These are phyloP conservation scores for Climacium dendroides DNA, from an alignment of 225 moss, liverwort and hornwort genomes.

Conservation along the genomic window DNA sequence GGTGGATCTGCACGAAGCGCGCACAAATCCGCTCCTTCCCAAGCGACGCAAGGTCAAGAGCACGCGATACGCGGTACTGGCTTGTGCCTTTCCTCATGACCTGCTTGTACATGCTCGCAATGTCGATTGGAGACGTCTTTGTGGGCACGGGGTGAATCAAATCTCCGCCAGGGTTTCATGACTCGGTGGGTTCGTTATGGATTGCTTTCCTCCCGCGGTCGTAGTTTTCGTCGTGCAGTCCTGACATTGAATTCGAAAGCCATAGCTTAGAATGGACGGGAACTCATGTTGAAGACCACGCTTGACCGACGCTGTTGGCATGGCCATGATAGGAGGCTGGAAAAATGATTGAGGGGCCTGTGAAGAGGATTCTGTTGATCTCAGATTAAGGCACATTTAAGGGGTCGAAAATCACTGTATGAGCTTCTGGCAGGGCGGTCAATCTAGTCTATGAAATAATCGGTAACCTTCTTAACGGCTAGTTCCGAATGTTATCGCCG, in stretches of 20 bases:
- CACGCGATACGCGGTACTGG: conserved; percentile 16
- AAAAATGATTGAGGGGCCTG: background rate
- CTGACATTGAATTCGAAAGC: background rate
- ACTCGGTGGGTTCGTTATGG: background rate
- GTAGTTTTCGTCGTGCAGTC: background rate
- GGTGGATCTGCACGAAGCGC: conserved; percentile 11
- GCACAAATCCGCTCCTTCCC: conserved; percentile 1
- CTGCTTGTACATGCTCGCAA: background rate
- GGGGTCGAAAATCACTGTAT: background rate
- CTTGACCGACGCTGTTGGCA: background rate
- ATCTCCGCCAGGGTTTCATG: background rate
- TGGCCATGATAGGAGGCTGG: background rate
- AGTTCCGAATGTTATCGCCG: background rate
- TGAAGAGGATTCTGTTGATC: background rate
- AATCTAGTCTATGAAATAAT: conserved; percentile 2
- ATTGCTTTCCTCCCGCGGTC: background rate
- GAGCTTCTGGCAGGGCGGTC: background rate
- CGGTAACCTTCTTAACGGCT: background rate
- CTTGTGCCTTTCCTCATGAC: background rate
- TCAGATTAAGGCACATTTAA: background rate
- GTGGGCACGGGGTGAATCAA: background rate
- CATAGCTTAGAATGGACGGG: conserved; percentile 3
- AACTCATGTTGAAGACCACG: background rate
- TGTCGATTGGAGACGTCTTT: background rate
- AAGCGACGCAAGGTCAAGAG: conserved; percentile 46